Base-by-base conservation (phyloP, 805 yeast species). In the Priceomyces melissophilus region DNA sequence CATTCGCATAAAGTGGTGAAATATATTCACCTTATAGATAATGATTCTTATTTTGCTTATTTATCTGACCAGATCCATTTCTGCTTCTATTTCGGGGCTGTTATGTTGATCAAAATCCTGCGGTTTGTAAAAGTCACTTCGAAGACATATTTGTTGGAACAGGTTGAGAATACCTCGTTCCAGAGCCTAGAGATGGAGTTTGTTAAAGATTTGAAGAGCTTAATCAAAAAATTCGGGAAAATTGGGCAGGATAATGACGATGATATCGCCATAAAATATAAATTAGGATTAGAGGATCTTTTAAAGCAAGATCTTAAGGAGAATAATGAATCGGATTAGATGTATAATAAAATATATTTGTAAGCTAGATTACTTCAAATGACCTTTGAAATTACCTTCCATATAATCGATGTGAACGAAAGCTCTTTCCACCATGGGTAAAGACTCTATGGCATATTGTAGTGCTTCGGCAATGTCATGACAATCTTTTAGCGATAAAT, bases 391-490 rank as follows among this genome's bases (percentile, higher is more conserved):
- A 42, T 69, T 69, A 10, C 72, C 73, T 42, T 61, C 68, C 72
- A 67, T 67, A 42, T 80, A 81, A 51, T 86, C 95, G 26, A 85
- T 71, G 56, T 86, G 95, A 12, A 86, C 93, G 68, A 82, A 86
- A 1, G 90, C 88, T 39, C 95, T 67, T 55, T 86, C 91, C 2
- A 86, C 89, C 58, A 70, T 76, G 0, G 91, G 89, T 44, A 86
- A 63, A 0, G 89, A 79, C 48, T 86, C 95, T 17, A 86, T 69
- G 1, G 93, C 85, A 53, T 84, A 86, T 60, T 86, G 95, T 34
- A 86, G 63, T 0, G 90, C 82, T 58, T 85, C 95, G 3, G 87
- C 95, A 28, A 86, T 69, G 56, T 86, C 95, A 58, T 86, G 95
- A 40, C 81, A 70, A 51, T 86, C 95, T 43, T 80, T 74, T 53